A percentile compares a stretch with the other conserved stretches of the same genome.
Evolutionary conservation across 2,329 filamentous ascomycete species (phyloP).

Genomic region (Bipolaris oryzae): DNA sequence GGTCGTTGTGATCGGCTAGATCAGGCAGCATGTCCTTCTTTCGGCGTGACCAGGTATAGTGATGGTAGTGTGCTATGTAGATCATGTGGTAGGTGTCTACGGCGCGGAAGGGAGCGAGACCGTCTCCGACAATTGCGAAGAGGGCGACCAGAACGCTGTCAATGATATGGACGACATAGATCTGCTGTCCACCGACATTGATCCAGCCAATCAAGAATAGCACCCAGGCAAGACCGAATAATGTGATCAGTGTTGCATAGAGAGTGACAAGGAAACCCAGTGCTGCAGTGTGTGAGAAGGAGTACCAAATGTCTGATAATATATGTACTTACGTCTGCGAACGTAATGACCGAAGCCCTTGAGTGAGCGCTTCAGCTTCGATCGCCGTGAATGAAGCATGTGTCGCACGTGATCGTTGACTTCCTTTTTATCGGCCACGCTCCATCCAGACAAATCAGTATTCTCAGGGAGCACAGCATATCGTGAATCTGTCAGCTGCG

Average conservation of each 20-base stretch:
- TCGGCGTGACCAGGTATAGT: slow-evolving; percentile 68
- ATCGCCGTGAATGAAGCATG: slow-evolving; percentile 81
- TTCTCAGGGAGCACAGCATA: slow-evolving; percentile 83
- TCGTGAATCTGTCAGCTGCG: slow-evolving; percentile 69
- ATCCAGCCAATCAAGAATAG: slow-evolving; percentile 92
- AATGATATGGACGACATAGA: slow-evolving; percentile 62
- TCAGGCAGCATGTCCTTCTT: slow-evolving; percentile 66
- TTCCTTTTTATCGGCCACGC: slow-evolving; percentile 72
- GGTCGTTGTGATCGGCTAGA: slow-evolving; percentile 71
- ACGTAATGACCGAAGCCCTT: slow-evolving; percentile 83
- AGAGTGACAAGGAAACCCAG: slow-evolving; percentile 83
- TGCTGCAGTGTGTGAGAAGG: slow-evolving; percentile 51
- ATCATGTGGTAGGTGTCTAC: slow-evolving; percentile 89
- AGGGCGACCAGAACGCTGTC: slow-evolving; percentile 66
- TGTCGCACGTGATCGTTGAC: slow-evolving; percentile 87
- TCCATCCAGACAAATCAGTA: slow-evolving; percentile 75
- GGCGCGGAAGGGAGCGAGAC: slow-evolving; percentile 72
- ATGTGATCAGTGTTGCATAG: slow-evolving; percentile 80
- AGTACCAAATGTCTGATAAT: neutral
- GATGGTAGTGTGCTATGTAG: slow-evolving; percentile 76
- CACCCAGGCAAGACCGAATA: slow-evolving; percentile 87
- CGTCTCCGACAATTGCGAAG: slow-evolving; percentile 68
- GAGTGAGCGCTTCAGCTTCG: slow-evolving; percentile 78
- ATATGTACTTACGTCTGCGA: slow-evolving; percentile 63
- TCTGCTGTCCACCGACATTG: slow-evolving; percentile 74